Conservation (phyloP, 2,329 filamentous ascomycete genomes). For the Fusarium graminum region DNA sequence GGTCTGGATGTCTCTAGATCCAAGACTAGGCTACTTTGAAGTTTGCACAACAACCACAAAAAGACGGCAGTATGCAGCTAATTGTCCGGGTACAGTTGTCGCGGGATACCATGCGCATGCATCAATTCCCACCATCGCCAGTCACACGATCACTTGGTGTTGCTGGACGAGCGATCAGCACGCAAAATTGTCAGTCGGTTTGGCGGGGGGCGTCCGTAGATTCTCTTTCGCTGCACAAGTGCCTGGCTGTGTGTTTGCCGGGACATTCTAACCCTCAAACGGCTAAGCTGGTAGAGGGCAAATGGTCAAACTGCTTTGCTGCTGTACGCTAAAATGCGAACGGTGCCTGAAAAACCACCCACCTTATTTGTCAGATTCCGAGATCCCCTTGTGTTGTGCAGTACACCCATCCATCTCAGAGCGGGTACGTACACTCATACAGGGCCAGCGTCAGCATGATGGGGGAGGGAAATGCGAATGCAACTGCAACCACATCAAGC, state of each 20-base stretch:
- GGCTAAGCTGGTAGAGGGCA: background rate
- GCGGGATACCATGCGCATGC: conserved; percentile 6
- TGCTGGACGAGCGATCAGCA: background rate
- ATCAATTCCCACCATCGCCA: background rate
- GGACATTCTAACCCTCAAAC: background rate
- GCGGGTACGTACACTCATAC: conserved; percentile 19
- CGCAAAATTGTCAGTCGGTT: background rate
- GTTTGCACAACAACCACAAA: conserved; percentile 21
- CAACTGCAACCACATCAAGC: conserved; percentile 35
- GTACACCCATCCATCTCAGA: conserved; percentile 32
- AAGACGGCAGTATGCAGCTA: conserved; percentile 27
- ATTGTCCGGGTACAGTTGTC: conserved; percentile 2
- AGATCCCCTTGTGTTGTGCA: conserved; percentile 49
- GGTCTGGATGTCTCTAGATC: conserved; percentile 35
- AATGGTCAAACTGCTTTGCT: conserved; percentile 7
- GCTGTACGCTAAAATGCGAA: conserved; percentile 22
- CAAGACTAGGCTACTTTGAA: conserved; percentile 18
- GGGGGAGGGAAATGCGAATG: conserved; percentile 25
- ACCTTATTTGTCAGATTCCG: conserved; percentile 43
- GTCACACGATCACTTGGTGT: conserved; percentile 14
- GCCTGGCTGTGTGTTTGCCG: background rate
- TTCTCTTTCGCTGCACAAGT: background rate
- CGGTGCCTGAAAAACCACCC: conserved; percentile 37
- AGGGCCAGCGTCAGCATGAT: conserved; percentile 29
- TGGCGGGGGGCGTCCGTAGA: background rate